Evolutionary conservation across 495 filamentous ascomycete species (phyloP).

Genomic region (Saxispiralis lemnorum): DNA sequence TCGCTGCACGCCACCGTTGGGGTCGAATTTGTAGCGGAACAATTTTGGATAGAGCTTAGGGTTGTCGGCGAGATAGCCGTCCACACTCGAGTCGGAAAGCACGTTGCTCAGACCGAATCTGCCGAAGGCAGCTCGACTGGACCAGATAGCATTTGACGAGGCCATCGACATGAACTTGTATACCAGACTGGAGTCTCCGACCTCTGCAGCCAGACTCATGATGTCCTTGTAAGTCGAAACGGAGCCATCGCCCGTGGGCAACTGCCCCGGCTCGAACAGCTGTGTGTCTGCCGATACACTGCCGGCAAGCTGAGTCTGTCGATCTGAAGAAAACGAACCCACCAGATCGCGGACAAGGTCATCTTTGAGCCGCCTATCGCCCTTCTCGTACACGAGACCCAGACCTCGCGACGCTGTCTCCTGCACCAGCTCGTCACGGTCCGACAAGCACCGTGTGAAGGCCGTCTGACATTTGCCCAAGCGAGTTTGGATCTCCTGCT

Average conservation of each 20-base stretch:
- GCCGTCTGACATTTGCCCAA: conserved; percentile 66
- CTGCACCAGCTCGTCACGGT: conserved; percentile 83
- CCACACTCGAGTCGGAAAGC: conserved; percentile 66
- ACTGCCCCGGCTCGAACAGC: conserved; percentile 79
- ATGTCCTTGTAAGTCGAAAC: conserved; percentile 93
- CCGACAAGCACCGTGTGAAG: conserved; percentile 72
- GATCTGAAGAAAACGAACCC: conserved; percentile 62
- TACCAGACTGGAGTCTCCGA: conserved; percentile 81
- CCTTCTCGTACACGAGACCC: conserved; percentile 79
- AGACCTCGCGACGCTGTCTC: conserved; percentile 86
- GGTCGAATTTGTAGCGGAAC: conserved; percentile 86
- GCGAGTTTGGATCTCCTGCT: conserved; percentile 47
- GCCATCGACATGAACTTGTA: conserved; percentile 96
- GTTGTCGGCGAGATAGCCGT: conserved; percentile 52
- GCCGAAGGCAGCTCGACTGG: conserved; percentile 82
- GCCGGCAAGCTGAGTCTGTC: conserved; percentile 45
- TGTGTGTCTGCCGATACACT: conserved; percentile 78
- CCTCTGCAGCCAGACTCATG: conserved; percentile 77
- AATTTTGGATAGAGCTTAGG: conserved; percentile 89
- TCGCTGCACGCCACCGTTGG: conserved; percentile 73
- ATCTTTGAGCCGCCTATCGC: conserved; percentile 59
- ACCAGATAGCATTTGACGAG: conserved; percentile 88
- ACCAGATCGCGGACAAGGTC: conserved; percentile 76
- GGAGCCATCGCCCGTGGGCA: conserved; percentile 77
- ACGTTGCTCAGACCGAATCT: conserved; percentile 83